These are phyloP conservation scores for Cyclocybe aegerita DNA, from an alignment of 768 basidiomycete genomes.

Conservation along the genomic window DNA sequence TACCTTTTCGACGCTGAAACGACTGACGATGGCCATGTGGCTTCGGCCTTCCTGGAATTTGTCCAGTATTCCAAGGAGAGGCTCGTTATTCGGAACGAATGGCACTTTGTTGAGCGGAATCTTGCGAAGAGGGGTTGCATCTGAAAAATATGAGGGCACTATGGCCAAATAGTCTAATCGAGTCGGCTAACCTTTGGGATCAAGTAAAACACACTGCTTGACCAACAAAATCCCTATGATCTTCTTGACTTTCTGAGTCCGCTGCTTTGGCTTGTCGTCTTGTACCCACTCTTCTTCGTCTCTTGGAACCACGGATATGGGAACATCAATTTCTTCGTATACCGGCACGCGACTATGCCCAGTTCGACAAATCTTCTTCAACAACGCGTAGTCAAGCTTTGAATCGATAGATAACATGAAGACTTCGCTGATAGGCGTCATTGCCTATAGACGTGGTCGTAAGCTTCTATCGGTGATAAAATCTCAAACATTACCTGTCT, in stretches of 20 bases:
- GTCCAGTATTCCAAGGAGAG: constrained; percentile 81
- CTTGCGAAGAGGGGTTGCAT: constrained; percentile 79
- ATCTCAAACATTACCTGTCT: constrained; percentile 61
- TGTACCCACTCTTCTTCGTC: constrained; percentile 6
- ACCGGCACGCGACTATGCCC: constrained; percentile 87
- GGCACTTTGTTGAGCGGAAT: constrained; percentile 87
- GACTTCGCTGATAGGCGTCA: constrained; percentile 77
- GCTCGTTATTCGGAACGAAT: constrained; percentile 83
- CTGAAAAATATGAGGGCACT: constrained; percentile 30
- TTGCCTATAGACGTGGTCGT: constrained; percentile 46
- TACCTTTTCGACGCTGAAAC: constrained; percentile 67
- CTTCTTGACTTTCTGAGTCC: constrained; percentile 65
- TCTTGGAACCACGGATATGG: constrained; percentile 32
- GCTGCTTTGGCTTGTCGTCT: constrained; percentile 15
- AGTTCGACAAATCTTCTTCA: constrained; percentile 73
- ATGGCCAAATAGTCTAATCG: not conserved
- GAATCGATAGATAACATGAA: constrained; percentile 90
- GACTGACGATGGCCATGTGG: constrained; percentile 89
- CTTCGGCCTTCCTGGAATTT: constrained; percentile 88
- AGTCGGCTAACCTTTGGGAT: constrained; percentile 64
- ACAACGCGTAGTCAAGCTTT: constrained; percentile 75
- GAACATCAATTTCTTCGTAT: constrained; percentile 73
- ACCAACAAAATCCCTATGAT: constrained; percentile 86
- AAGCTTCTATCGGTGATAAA: not conserved
- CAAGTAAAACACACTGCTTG: constrained; percentile 86